Percentiles rank a stretch among this genome's conserved stretches.
phyloP scores from a whole-genome alignment of 306 rosid genomes.

The Inga oerstediana region DNA sequence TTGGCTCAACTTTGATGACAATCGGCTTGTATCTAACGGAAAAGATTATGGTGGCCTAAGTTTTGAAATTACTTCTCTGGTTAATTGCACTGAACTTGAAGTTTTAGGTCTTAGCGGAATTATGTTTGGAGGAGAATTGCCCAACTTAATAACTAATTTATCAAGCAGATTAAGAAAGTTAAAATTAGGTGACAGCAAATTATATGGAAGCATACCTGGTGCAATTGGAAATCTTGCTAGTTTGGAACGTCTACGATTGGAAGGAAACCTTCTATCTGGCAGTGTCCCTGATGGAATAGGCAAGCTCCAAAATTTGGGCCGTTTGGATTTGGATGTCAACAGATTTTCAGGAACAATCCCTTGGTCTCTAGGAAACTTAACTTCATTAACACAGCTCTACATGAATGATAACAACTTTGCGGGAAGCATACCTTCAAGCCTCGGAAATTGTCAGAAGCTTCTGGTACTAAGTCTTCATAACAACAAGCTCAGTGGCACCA shows the following conservation, averaged over 20 bases:
- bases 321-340: slow-evolving; percentile 33
- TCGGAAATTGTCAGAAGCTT: slow-evolving; percentile 37
- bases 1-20: slow-evolving; percentile 36
- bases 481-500: slow-evolving; percentile 45
- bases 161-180: slow-evolving; percentile 30
- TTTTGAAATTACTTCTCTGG: slow-evolving; percentile 33
- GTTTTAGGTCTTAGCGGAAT: slow-evolving; percentile 27
- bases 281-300: slow-evolving; percentile 39
- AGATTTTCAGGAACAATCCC: slow-evolving; percentile 43
- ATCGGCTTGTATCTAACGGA: slow-evolving; percentile 39
- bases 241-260: slow-evolving; percentile 27
- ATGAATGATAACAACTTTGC: slow-evolving; percentile 35
- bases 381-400: slow-evolving; percentile 27
- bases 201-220: slow-evolving; percentile 41
- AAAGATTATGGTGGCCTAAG: slow-evolving; percentile 33
- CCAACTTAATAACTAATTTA: slow-evolving; percentile 35
- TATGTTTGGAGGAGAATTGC: slow-evolving; percentile 43
- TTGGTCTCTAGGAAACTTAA: slow-evolving; percentile 47
- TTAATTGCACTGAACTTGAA: slow-evolving; percentile 37
- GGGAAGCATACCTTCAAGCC: slow-evolving; percentile 48
- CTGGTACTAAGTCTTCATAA: slow-evolving; percentile 29
- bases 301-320: slow-evolving; percentile 32
- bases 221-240: slow-evolving; percentile 43
- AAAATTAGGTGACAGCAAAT: background rate
- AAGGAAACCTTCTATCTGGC: slow-evolving; percentile 37